Evolutionary conservation across 768 basidiomycete genomes (phyloP).

Genomic region (Rhodotorula babjevae): DNA sequence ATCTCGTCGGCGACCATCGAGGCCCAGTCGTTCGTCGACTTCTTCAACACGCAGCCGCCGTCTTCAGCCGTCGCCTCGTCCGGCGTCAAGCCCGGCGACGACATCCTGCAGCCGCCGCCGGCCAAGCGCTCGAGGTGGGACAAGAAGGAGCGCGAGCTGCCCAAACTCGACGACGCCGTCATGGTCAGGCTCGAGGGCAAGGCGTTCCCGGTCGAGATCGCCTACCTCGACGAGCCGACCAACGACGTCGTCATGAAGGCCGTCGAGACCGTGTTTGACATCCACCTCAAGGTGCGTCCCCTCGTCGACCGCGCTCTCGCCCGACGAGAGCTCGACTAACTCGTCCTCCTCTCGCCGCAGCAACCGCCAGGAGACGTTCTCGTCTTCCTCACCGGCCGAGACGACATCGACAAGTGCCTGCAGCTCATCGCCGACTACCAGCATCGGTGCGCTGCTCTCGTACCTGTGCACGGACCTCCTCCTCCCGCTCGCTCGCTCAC

Average conservation of each 20-base stretch:
- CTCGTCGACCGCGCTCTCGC: no score
- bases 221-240: slow-evolving; percentile 71
- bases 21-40: slow-evolving; percentile 78
- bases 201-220: slow-evolving; percentile 90
- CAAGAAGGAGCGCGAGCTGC: slow-evolving; percentile 23
- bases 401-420: slow-evolving; percentile 87
- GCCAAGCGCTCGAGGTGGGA: slow-evolving; percentile 24
- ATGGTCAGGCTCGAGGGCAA: slow-evolving; percentile 89
- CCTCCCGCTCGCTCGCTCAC: slow-evolving; percentile 44
- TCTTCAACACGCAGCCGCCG: slow-evolving; percentile 64
- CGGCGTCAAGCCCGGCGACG: slow-evolving; percentile 1
- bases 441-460: slow-evolving; percentile 55
- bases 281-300: slow-evolving; percentile 65
- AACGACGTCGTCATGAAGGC: slow-evolving; percentile 77
- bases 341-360: slow-evolving; percentile 49
- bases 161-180: slow-evolving; percentile 58
- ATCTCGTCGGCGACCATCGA: slow-evolving; percentile 97
- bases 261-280: slow-evolving; percentile 69
- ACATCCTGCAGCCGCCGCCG: slow-evolving; percentile 7
- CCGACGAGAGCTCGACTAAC: background rate
- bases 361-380: slow-evolving; percentile 82
- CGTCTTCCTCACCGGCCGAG: slow-evolving; percentile 88
- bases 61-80: slow-evolving; percentile 40
- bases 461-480: no score
- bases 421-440: slow-evolving; percentile 70